Base-by-base conservation (phyloP, 106 monocot species). In the Vanilla planifolia region DNA sequence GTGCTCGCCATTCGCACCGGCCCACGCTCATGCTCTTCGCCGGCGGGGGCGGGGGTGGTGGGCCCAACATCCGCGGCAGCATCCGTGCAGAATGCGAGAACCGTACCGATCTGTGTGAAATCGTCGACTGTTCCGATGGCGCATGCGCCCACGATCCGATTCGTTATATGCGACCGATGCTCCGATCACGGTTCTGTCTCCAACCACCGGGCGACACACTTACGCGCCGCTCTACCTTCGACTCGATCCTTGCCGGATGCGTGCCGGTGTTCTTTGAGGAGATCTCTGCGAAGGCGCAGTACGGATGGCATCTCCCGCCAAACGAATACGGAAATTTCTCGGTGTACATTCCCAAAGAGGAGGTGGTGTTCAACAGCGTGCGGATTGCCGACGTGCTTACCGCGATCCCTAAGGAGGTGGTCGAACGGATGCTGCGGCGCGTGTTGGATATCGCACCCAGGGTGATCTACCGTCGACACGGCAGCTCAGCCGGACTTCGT, bases 191-290 rank as follows among this genome's bases (percentile, higher is more conserved):
- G 33, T 92, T 98, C 82, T 91, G 96, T 82, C 75, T 98, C 16
- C 96, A 98, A 62, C 96, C 91, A 2, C 96, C 91, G 22, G 85
- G 96, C 8, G 81, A 98, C 69, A 82, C 91, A 5, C 88, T 85
- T 2, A 82, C 98, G 5, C 26, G 98, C 26, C 42, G 92, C 30
- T 76, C 88, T 5, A 85, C 91, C 13, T 98, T 98, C 68, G 90
- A 91, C 71, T 78, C 71, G n/a, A 85, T 98, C 28, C 37, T 92
- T 33, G 85, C 92, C 16, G 98, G 92, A 0, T 98, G 98, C 70
- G 59, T 98, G 11, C 92, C 98, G 1, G 98, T 92, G 9, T 88
- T 98, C 77, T 98, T 98, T 70, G 92, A 92, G 75, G 92, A 88
- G 22, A 8, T 66, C 13, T 60, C 77, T 10, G 98, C 98, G 20